Base-by-base conservation (phyloP, 768 basidiomycete genomes). In the Butyriboletus loyo region DNA sequence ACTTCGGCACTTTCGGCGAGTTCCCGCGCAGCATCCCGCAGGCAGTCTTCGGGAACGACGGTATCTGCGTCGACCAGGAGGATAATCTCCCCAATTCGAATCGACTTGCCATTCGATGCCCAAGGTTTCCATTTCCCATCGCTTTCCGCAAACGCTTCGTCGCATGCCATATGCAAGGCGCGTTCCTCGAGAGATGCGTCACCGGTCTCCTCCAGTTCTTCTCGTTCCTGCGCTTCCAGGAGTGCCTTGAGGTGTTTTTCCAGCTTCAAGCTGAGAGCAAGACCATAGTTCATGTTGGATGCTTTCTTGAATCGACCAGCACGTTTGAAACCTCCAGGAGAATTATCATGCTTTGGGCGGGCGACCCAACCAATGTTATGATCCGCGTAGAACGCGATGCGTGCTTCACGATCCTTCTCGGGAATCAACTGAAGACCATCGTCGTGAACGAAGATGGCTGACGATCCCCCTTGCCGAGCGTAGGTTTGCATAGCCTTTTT, bases 251-350 rank as follows among this genome's bases (percentile, higher is more conserved):
- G 72, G 42, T 72, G 60, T 8, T 46, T 51, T 42, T 69, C 69
- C 32, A 70, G 50, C 17, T 70, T 67, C 46, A 77, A 53, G 14
- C 75, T 75, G 14, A 80, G 60, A 17, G 65, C 69, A 10, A 80
- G 73, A 7, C 82, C 90, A 54, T 87, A 93, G 67, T 95, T 96
- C 82, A 95, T 82, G 68, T 96, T 96, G 27, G 84, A 86, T 2
- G 92, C 92, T 67, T 96, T 96, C 77, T 96, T 96, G 81, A 96
- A 96, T 10, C 92, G 79, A 8, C 93, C 92, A 0, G 87, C 67
- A 28, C 74, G 70, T n/a, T 69, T 72, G 50, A 70, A 69, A 5
- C 64, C 70, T 15, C 25, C 44, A 1, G 56, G 49, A 5, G 59
- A 35, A 8, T 85, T 81, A 49, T 63, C 68, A 0, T n/a, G n/a